phyloP scores from a whole-genome alignment of 768 basidiomycete species.

The Tricholoma sp. region DNA sequence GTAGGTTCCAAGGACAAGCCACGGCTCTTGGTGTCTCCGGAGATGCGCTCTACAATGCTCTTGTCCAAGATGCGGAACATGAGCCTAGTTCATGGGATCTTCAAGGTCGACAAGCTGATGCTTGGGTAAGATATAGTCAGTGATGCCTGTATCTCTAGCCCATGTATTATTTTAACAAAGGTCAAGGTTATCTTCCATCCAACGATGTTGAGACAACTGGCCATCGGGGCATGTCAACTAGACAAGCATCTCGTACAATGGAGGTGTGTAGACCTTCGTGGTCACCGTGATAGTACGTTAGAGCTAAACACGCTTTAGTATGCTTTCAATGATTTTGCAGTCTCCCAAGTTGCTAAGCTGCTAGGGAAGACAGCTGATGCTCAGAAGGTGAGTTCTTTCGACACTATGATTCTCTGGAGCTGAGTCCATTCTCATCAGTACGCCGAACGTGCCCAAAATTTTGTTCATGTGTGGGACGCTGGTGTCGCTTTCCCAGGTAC shows the following conservation, averaged over 20 bases:
- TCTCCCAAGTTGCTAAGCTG: conserved; percentile 57
- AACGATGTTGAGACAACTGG: conserved; percentile 35
- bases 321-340: conserved; percentile 59
- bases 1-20: conserved; percentile 48
- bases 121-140: conserved; percentile 40
- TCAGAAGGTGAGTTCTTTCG: conserved; percentile 34
- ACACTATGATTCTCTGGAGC: not conserved
- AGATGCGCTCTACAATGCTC: conserved; percentile 47
- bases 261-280: conserved; percentile 34
- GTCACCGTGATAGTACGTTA: too few relatives aligned
- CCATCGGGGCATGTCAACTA: conserved; percentile 45
- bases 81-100: conserved; percentile 60
- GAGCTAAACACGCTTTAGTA: conserved; percentile 27
- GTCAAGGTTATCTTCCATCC: conserved; percentile 34
- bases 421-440: conserved; percentile 32
- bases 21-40: conserved; percentile 41
- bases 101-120: conserved; percentile 52
- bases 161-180: not conserved
- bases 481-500: conserved; percentile 46
- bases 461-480: conserved; percentile 55
- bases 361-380: conserved; percentile 46
- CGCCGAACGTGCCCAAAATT: conserved; percentile 48
- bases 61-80: conserved; percentile 54
- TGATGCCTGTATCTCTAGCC: not conserved
- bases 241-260: conserved; percentile 57